Base-by-base conservation (phyloP, 2,329 filamentous ascomycete genomes). In the Penicillium italicum region DNA sequence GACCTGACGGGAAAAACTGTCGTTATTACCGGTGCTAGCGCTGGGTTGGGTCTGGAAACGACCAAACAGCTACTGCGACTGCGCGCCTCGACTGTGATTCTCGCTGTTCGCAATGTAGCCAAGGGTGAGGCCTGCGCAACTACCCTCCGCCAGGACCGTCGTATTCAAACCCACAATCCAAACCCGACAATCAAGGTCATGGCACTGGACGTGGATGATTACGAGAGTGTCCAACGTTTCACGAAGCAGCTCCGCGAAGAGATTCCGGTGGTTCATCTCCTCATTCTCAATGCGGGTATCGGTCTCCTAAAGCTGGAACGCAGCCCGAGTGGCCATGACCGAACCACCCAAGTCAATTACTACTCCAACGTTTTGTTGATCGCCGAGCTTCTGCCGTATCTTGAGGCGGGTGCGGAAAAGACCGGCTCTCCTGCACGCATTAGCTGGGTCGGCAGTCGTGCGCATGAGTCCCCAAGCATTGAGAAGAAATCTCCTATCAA, bases 311-410 rank as follows among this genome's bases (percentile, higher is more conserved):
- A 56, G 14, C 51, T 61, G 50, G 60, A 59, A 9, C 59, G 51
- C 34, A 61, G 56, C 22, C 33, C 62, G 12, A 56, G 44, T 5
- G 73, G 75, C 2, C 73, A 77, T 53, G 76, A 79, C 54, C 54
- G 65, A 6, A 64, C 60, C 14, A 48, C 76, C 11, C 77, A 79
- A 54, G 71, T 69, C 26, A 72, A 70, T 33, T 69, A 69, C 52
- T 45, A 45, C 18, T 33, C 28, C 14, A 45, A 45, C 5, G 42
- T 24, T 22, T 45, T 33, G 18, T n/a, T 45, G 14, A 33, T 33
- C 9, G 18, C 43, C 2, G 43, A 33, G 12, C 28, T 45, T 18
- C 18, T 45, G 28, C 43, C 43, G 5, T 24, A 45, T 45, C 28
- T 45, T 3, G 14, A 33, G 30, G 18, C 28, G 5, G 28, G 43